Percentiles rank a stretch among this genome's conserved stretches.
These are phyloP conservation scores for Periconia digitata DNA, from an alignment of 2,329 filamentous ascomycete species.

Conservation along the genomic window DNA sequence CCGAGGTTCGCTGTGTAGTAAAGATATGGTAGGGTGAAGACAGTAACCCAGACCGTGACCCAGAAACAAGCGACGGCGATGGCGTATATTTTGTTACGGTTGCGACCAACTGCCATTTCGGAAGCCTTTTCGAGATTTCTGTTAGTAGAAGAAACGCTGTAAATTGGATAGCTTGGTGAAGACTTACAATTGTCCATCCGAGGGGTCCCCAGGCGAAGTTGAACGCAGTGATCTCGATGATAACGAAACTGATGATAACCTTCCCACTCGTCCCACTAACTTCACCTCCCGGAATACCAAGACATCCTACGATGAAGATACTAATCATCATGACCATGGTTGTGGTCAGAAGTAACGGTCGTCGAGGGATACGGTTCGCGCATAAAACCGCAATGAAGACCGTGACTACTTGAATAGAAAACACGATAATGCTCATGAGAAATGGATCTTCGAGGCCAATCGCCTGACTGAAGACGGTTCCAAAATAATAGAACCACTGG, in stretches of 20 bases:
- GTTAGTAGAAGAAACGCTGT: conserved; percentile 12
- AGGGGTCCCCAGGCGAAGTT: conserved; percentile 51
- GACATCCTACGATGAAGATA: conserved; percentile 47
- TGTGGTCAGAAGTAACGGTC: conserved; percentile 44
- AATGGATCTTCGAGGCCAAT: conserved; percentile 48
- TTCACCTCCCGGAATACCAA: conserved; percentile 40
- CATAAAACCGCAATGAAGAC: conserved; percentile 44
- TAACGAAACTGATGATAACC: conserved; percentile 47
- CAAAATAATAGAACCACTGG: conserved; percentile 51
- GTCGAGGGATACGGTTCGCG: conserved; percentile 46
- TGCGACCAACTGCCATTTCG: conserved; percentile 53
- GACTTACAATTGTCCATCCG: conserved; percentile 42
- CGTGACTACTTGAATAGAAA: conserved; percentile 48
- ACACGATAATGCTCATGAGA: conserved; percentile 47
- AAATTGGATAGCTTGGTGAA: background rate
- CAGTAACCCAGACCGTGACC: conserved; percentile 45
- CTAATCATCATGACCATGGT: conserved; percentile 45
- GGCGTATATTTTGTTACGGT: conserved; percentile 52
- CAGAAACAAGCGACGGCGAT: conserved; percentile 49
- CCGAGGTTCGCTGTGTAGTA: conserved; percentile 45
- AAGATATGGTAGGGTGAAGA: conserved; percentile 46
- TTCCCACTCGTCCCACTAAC: conserved; percentile 36
- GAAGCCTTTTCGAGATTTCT: conserved; percentile 21
- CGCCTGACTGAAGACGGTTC: conserved; percentile 47
- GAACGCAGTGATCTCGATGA: conserved; percentile 48